Conservation (phyloP, 371 early-diverging fungal genomes). For the Rhizopus delemar region DNA sequence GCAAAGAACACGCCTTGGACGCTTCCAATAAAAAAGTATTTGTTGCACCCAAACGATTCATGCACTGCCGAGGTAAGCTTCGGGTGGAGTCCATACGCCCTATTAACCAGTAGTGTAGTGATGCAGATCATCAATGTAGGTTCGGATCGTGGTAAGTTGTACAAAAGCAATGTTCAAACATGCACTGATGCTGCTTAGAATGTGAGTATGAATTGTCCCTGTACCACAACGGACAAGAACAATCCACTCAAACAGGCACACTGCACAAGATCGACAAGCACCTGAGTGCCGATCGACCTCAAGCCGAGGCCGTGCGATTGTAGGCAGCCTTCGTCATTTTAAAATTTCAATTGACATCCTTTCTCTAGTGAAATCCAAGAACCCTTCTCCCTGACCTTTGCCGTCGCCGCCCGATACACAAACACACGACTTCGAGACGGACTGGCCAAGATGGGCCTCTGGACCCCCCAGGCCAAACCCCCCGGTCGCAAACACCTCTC, state of each 20-base stretch:
- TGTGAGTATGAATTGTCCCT: slow-evolving; percentile 24
- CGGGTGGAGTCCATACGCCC: too few relatives aligned
- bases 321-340: slow-evolving; percentile 5
- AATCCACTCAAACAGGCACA: slow-evolving; percentile 12
- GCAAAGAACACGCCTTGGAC: neutral
- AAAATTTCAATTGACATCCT: neutral
- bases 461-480: neutral
- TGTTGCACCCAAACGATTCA: slow-evolving; percentile 21
- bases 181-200: slow-evolving; percentile 5
- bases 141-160: slow-evolving; percentile 22
- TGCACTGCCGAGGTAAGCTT: slow-evolving; percentile 23
- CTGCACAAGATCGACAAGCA: slow-evolving; percentile 18
- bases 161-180: neutral
- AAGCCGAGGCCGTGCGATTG: slow-evolving; percentile 21
- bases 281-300: slow-evolving; percentile 16
- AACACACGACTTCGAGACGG: slow-evolving; percentile 20
- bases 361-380: slow-evolving; percentile 22
- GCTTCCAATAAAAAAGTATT: slow-evolving; percentile 4
- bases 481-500: slow-evolving; percentile 1
- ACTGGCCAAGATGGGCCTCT: slow-evolving; percentile 19
- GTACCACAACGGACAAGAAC: slow-evolving; percentile 13
- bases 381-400: slow-evolving; percentile 25
- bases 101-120: neutral
- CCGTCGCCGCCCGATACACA: slow-evolving; percentile 24
- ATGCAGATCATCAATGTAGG: slow-evolving; percentile 28